These are phyloP conservation scores for Tuber umbilicatum DNA, from an alignment of 495 filamentous ascomycete species.

Conservation along the genomic window DNA sequence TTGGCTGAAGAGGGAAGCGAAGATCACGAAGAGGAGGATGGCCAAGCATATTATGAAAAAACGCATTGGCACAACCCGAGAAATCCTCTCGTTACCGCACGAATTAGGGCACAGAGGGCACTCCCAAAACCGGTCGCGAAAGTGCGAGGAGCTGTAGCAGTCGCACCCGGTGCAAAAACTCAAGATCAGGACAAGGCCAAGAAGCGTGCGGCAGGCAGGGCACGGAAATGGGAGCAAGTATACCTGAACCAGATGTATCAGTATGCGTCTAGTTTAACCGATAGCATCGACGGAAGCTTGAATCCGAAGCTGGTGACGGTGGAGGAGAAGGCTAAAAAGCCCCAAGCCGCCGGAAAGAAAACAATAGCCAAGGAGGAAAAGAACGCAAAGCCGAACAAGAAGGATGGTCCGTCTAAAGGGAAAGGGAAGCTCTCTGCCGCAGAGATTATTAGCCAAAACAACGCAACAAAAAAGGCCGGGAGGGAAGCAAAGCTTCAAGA, in stretches of 20 bases:
- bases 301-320: conserved; percentile 44
- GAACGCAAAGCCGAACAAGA: conserved; percentile 18
- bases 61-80: conserved; percentile 65
- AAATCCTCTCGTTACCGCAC: conserved; percentile 41
- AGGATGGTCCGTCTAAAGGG: conserved; percentile 16
- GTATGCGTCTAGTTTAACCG: conserved; percentile 67
- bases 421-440: conserved; percentile 32
- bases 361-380: conserved; percentile 8
- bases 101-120: conserved; percentile 19
- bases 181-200: conserved; percentile 21
- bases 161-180: conserved; percentile 11
- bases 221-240: conserved; percentile 49
- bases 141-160: conserved; percentile 7
- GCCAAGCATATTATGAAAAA: conserved; percentile 51
- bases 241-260: conserved; percentile 59
- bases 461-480: conserved; percentile 33
- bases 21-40: conserved; percentile 19
- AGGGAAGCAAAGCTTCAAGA: conserved; percentile 34
- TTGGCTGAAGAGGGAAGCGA: conserved; percentile 12
- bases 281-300: conserved; percentile 58
- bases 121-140: conserved; percentile 21
- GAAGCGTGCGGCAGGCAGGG: conserved; percentile 15
- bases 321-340: conserved; percentile 25
- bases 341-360: conserved; percentile 13
- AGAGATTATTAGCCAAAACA: conserved; percentile 32